A percentile compares a stretch with the other conserved stretches of the same genome.
phyloP scores from a whole-genome alignment of 23 red algal species.

The Gracilaria gracilis region DNA sequence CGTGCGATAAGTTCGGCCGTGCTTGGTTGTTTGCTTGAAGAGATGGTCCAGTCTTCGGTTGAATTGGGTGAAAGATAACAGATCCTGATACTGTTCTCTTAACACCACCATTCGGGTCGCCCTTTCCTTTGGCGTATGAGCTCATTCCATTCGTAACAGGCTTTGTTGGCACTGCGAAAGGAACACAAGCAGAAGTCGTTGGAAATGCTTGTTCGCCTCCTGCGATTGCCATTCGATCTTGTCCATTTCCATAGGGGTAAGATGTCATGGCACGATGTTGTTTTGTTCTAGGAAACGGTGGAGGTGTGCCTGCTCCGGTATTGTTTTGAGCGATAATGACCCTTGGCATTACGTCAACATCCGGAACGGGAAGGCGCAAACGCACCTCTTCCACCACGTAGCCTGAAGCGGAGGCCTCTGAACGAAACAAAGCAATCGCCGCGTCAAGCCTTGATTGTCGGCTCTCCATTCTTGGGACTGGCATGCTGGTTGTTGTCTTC shows the following conservation, averaged over 20 bases:
- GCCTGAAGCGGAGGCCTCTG: conserved; percentile 71
- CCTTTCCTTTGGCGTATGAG: conserved; percentile 20
- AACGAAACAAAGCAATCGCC: conserved; percentile 69
- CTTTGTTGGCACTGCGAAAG: conserved; percentile 18
- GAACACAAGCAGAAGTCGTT: neutral
- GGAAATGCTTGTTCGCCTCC: neutral
- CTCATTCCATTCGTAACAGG: neutral
- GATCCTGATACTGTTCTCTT: conserved; percentile 67
- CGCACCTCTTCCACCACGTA: conserved; percentile 76
- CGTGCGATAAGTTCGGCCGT: neutral
- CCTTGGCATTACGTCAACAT: conserved; percentile 66
- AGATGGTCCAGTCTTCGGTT: neutral
- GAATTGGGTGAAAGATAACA: conserved; percentile 43
- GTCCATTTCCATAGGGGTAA: conserved; percentile 30
- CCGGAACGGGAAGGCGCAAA: conserved; percentile 62
- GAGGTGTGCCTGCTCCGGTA: conserved; percentile 40
- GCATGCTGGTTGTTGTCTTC: conserved; percentile 26
- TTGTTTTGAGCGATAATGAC: conserved; percentile 67
- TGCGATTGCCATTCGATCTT: neutral
- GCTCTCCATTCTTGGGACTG: conserved; percentile 49
- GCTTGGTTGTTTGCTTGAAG: conserved; percentile 25
- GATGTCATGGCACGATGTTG: conserved; percentile 44
- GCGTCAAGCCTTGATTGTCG: conserved; percentile 69
- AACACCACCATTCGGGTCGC: conserved; percentile 37
- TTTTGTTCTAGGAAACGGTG: conserved; percentile 54